Percentiles rank a stretch among this genome's conserved stretches.
These are phyloP conservation scores for Pseudonitzschia multistriata DNA, from an alignment of 108 stramenopile species.

Conservation along the genomic window DNA sequence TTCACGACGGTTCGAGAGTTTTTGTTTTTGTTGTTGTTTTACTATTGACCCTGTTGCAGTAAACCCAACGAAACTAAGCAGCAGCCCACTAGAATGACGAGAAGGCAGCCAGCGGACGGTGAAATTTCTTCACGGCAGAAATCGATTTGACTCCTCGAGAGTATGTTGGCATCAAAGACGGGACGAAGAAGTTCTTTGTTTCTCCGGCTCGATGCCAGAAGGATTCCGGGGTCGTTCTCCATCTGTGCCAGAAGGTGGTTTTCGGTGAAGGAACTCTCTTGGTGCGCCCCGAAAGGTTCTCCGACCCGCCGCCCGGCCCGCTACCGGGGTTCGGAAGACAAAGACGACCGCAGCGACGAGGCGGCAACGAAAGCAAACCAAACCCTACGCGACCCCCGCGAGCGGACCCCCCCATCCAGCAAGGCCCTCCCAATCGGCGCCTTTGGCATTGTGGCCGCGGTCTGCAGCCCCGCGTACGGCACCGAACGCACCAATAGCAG, in stretches of 20 bases:
- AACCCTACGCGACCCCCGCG: background rate
- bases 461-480: constrained; percentile 14
- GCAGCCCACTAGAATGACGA: no score
- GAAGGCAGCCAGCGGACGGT: no score
- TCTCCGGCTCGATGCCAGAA: background rate
- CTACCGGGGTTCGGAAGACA: no score
- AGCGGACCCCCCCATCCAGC: no score
- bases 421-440: constrained; percentile 3
- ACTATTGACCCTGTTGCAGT: no score
- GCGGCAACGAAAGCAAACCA: background rate
- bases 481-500: constrained; percentile 26
- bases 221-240: background rate
- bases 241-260: constrained; percentile 43
- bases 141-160: no score
- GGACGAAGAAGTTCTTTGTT: background rate
- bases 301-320: constrained; percentile 1
- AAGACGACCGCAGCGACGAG: background rate
- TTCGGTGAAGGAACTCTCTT: constrained; percentile 42
- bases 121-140: background rate
- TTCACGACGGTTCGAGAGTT: no score
- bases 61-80: no score
- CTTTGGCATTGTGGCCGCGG: constrained; percentile 80
- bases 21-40: no score
- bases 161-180: background rate
- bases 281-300: constrained; percentile 35